Percentiles rank a stretch among this genome's conserved stretches.
Conservation (phyloP, 208 protist species). For the Crithidia expoeki region DNA sequence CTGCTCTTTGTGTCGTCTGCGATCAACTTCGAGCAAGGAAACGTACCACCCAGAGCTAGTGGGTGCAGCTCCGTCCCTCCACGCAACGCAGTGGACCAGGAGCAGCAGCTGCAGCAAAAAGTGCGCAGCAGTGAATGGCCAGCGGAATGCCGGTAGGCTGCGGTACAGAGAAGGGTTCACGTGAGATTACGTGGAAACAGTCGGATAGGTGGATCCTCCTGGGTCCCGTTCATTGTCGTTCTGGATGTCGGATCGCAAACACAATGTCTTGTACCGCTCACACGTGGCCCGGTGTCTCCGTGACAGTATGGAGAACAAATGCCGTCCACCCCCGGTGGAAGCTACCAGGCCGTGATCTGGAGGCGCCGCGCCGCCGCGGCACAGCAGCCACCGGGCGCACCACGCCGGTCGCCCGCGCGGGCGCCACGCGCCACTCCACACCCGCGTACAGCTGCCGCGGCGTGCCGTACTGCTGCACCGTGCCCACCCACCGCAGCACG, state of each 20-base stretch:
- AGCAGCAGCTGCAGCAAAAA: constrained; percentile 44
- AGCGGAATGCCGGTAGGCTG: too few relatives aligned
- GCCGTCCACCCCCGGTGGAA: constrained; percentile 61
- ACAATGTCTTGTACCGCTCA: constrained; percentile 42
- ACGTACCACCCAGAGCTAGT: constrained; percentile 51
- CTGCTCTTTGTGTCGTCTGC: not conserved
- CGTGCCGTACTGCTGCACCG: constrained; percentile 44
- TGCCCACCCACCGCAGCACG: constrained; percentile 59
- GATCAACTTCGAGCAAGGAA: constrained; percentile 34
- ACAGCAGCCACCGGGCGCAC: constrained; percentile 7
- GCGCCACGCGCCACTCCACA: constrained; percentile 51
- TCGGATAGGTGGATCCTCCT: too few relatives aligned
- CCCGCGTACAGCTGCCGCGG: constrained; percentile 49
- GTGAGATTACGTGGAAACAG: too few relatives aligned
- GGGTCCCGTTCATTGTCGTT: too few relatives aligned
- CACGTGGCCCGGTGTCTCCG: constrained; percentile 46
- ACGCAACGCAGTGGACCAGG: constrained; percentile 49
- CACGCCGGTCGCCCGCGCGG: constrained; percentile 22
- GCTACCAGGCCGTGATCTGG: constrained; percentile 19
- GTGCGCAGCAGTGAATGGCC: constrained; percentile 43
- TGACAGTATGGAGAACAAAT: too few relatives aligned
- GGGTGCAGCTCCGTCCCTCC: constrained; percentile 54
- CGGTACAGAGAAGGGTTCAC: too few relatives aligned
- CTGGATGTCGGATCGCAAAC: too few relatives aligned
- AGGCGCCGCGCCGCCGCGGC: not conserved